Evolutionary conservation across 1,139 yeast genomes (phyloP), one percentile per base, ranked within the genome.

Genomic region (Eremothecium gossypii): DNA sequence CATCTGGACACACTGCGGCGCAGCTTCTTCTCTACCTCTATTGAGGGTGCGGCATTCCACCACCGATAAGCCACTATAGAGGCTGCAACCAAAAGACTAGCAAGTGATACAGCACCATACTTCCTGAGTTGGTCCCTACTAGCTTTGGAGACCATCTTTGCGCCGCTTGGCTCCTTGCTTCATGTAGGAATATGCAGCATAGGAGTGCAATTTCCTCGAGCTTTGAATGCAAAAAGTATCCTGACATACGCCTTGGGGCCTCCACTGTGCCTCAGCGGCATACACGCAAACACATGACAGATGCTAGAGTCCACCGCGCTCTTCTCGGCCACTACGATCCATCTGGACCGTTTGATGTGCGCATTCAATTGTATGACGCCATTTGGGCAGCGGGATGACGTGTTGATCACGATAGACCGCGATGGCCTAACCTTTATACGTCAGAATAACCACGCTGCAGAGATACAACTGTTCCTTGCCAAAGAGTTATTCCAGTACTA

Each of bases 361-460:
- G 64, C 65, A 2, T 44, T 60, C 29, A 52, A 49, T 36, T 60
- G 64, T 39, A 42, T 60, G 10, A 49, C 51, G 8, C 61, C 64
- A 8, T 58, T 58, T 42, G 63, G 61, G 3, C 43, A 42, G 12
- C 55, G 55, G 39, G 60, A 57, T 27, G 63, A 58, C 39, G 59
- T 58, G n/a, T 43, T 63, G 30, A 55, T 66, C 8, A 54, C 52
- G 13, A 61, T 65, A 35, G 66, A 65, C 39, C 49, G 50, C 1
- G 68, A 66, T 41, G 71, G 71, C 0, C 44, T 68, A 12, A 61
- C 64, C 2, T 66, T 68, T 49, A 57, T 59, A 1, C 53, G 67
- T 12, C 66, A 65, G 41, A 58, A 55, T 40, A 58, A 63, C 7
- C 67, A 61, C 48, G 55, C 64, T 6, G 52, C 57, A 41, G 50